A percentile compares a stretch with the other conserved stretches of the same genome.
Evolutionary conservation across 805 yeast genomes (phyloP).

Genomic region (Candida rishiriensis): DNA sequence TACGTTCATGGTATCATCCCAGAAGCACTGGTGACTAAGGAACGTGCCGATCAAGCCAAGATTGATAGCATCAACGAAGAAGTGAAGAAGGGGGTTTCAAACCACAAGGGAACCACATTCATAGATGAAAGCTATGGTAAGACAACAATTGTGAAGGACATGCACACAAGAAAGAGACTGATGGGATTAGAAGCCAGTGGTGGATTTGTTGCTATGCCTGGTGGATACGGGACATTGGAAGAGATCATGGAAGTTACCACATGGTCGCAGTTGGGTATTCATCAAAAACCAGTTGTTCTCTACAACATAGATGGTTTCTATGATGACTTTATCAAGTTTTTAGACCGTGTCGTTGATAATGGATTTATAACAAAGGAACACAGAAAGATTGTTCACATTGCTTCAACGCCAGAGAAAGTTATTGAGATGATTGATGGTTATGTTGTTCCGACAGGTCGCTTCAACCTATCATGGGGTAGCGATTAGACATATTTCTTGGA

Average conservation of each 20-base stretch:
- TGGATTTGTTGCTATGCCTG: constrained; percentile 78
- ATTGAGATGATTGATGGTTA: constrained; percentile 56
- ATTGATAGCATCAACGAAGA: constrained; percentile 43
- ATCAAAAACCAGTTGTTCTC: constrained; percentile 71
- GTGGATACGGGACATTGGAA: constrained; percentile 87
- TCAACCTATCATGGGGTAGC: constrained; percentile 61
- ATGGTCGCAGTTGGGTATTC: constrained; percentile 87
- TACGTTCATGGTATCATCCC: constrained; percentile 82
- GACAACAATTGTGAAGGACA: constrained; percentile 78
- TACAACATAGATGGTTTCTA: constrained; percentile 77
- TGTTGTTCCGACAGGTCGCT: constrained; percentile 66
- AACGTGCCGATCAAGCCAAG: constrained; percentile 39
- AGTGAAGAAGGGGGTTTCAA: constrained; percentile 48
- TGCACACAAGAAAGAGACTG: constrained; percentile 82
- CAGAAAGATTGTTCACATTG: constrained; percentile 65
- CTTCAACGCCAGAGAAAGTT: constrained; percentile 65
- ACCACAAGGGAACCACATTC: constrained; percentile 61
- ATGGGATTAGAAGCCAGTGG: constrained; percentile 87
- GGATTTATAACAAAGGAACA: constrained; percentile 70
- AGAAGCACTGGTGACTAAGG: constrained; percentile 65
- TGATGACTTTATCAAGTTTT: constrained; percentile 60
- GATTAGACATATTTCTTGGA: neutral
- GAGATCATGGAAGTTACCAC: constrained; percentile 86
- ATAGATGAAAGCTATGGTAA: constrained; percentile 61
- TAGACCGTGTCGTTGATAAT: constrained; percentile 51